Evolutionary conservation across 202 grass and related monocot species (phyloP).

Genomic region (Saccharum hybrid): DNA sequence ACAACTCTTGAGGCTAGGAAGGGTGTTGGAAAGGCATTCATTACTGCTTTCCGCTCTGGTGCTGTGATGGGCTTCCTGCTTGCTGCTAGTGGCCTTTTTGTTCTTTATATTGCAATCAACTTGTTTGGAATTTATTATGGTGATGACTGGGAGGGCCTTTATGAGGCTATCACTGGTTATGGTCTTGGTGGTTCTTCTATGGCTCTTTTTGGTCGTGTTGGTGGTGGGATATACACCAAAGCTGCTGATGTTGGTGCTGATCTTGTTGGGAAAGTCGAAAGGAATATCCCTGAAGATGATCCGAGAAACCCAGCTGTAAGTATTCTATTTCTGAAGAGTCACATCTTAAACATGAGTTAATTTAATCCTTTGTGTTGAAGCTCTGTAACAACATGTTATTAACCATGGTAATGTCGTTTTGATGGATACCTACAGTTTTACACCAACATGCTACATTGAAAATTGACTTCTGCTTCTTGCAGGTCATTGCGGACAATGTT

Average conservation of each 20-base stretch:
- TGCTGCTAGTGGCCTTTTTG: constrained; percentile 87
- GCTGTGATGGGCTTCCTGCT: constrained; percentile 97
- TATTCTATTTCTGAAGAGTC: constrained; percentile 2
- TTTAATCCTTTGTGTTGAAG: not conserved
- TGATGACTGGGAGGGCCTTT: constrained; percentile 96
- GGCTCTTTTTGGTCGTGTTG: constrained; percentile 92
- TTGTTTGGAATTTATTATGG: constrained; percentile 90
- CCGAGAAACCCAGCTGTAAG: constrained; percentile 93
- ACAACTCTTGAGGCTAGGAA: constrained; percentile 92
- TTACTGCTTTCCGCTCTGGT: constrained; percentile 86
- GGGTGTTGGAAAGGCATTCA: constrained; percentile 92
- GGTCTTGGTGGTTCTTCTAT: constrained; percentile 90
- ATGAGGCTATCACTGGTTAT: constrained; percentile 81
- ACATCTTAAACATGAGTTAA: constrained; percentile 28
- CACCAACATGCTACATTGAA: constrained; percentile 1
- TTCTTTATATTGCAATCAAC: constrained; percentile 85
- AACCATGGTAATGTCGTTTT: not conserved
- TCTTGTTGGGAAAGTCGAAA: constrained; percentile 89
- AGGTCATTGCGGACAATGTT: constrained; percentile 97
- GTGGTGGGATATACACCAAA: constrained; percentile 87
- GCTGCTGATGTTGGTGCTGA: constrained; percentile 95
- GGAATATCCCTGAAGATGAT: constrained; percentile 87
- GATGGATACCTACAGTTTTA: not conserved
- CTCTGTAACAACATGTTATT: not conserved
- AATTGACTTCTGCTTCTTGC: constrained; percentile 37